phyloP scores from a whole-genome alignment of 805 yeast species.

The Saturnispora saitoi region DNA sequence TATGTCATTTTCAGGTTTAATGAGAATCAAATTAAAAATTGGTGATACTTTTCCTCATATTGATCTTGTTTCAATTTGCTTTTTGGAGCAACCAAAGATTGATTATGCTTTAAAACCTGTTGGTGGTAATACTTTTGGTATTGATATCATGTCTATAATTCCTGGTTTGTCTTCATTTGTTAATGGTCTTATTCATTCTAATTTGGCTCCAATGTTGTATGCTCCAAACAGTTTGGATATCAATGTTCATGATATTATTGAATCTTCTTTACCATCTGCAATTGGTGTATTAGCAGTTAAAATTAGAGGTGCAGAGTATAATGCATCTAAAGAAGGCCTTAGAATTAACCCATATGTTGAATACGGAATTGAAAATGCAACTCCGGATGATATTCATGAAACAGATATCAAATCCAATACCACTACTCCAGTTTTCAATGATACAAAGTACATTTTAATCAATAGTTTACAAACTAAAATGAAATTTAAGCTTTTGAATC shows the following conservation, averaged over 20 bases:
- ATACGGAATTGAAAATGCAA: slow-evolving; percentile 30
- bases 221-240: slow-evolving; percentile 76
- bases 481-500: slow-evolving; percentile 45
- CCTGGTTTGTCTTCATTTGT: slow-evolving; percentile 75
- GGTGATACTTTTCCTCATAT: slow-evolving; percentile 71
- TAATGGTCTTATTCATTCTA: slow-evolving; percentile 58
- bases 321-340: slow-evolving; percentile 30
- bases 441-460: slow-evolving; percentile 52
- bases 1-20: slow-evolving; percentile 65
- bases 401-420: slow-evolving; percentile 52
- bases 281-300: slow-evolving; percentile 63
- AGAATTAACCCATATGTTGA: slow-evolving; percentile 40
- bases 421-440: slow-evolving; percentile 57
- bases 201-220: slow-evolving; percentile 67
- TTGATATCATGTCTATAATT: slow-evolving; percentile 75
- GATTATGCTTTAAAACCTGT: slow-evolving; percentile 78
- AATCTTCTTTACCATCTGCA: slow-evolving; percentile 55
- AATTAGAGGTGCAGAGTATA: slow-evolving; percentile 42
- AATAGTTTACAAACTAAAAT: slow-evolving; percentile 49
- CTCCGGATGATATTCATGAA: slow-evolving; percentile 22
- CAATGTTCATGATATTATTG: slow-evolving; percentile 64
- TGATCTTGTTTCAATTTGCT: slow-evolving; percentile 58
- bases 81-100: slow-evolving; percentile 70
- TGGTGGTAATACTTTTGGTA: slow-evolving; percentile 82
- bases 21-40: slow-evolving; percentile 55